Evolutionary conservation across 345 rosid genomes (phyloP), one percentile per base, ranked within the genome.

Genomic region (Populus alba): DNA sequence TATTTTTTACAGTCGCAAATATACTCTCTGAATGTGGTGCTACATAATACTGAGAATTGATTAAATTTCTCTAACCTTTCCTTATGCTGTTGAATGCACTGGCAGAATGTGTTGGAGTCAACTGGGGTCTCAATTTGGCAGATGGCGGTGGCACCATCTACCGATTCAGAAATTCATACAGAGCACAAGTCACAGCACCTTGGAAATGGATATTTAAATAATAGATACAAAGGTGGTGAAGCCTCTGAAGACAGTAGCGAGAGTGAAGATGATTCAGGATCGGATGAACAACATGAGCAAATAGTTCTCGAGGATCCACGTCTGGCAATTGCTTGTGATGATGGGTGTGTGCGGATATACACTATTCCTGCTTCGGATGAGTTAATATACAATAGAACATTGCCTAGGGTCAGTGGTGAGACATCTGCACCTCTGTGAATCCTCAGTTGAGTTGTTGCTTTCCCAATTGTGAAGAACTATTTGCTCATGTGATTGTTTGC

Each of bases 371-470:
- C 84, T 53, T 82, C 81, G n/a, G 79, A 90, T 74, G 89, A 87
- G 78, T 85, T 93, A 68, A 85, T 86, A 27, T 92, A 95, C 80
- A 77, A 78, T 72, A 92, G 87, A 85, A 85, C 93, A 8, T 82
- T 95, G 87, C 97, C 99, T 72, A 89, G 99, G 88, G 97, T 95
- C 88, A 88, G 91, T 86, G 99, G 97, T 95, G 90, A 95, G 99
- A 82, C 71, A 73, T 80, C 90, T 78, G 33, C 66, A 73, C 78
- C 90, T 75, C 35, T 37, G 27, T 61, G 49, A 25, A 41, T 79
- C 29, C 57, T 62, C 43, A 77, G 74, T 43, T 23, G 8, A 73
- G 57, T 73, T 41, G 35, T 69, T 86, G 43, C 27, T 49, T 66
- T 53, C 73, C 37, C 71, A 77, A 70, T 37, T 81, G 47, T 59